Conservation (phyloP, 139 green algal genomes). For the Chlorella vulgaris region DNA sequence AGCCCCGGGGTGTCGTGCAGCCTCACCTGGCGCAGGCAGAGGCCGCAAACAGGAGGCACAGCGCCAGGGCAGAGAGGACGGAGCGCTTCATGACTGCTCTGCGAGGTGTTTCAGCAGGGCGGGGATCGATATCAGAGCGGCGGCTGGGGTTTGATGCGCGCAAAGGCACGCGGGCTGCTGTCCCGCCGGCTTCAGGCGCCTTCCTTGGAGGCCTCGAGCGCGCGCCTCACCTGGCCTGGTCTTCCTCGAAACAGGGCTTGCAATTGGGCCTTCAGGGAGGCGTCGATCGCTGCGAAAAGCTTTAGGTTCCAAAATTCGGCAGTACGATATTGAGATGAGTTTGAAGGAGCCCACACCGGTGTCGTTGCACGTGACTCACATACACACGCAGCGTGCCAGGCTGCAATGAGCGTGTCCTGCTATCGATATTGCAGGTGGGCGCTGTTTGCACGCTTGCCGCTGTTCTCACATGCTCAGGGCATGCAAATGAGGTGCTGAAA, state of each 20-base stretch:
- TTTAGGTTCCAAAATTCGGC: no score
- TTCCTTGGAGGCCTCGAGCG: not conserved
- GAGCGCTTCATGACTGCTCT: not conserved
- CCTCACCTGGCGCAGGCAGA: not conserved
- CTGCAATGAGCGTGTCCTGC: not conserved
- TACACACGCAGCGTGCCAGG: not conserved
- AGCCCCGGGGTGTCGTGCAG: not conserved
- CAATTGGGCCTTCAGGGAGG: no score
- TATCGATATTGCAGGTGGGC: conserved; percentile 7
- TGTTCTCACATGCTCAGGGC: not conserved
- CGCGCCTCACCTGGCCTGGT: not conserved
- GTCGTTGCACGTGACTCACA: not conserved
- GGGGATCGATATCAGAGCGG: not conserved
- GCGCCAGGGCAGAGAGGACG: not conserved
- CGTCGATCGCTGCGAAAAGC: no score
- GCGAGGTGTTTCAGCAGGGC: not conserved
- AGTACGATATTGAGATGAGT: no score
- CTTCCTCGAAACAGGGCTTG: not conserved
- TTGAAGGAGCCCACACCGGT: not conserved
- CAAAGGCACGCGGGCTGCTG: not conserved
- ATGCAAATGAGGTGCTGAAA: not conserved
- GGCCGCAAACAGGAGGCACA: not conserved
- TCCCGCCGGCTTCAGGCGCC: not conserved
- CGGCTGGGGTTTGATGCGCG: not conserved
- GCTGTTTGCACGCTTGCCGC: not conserved